Evolutionary conservation across 2,329 filamentous ascomycete species (phyloP).

Genomic region (Fusarium papillatum): DNA sequence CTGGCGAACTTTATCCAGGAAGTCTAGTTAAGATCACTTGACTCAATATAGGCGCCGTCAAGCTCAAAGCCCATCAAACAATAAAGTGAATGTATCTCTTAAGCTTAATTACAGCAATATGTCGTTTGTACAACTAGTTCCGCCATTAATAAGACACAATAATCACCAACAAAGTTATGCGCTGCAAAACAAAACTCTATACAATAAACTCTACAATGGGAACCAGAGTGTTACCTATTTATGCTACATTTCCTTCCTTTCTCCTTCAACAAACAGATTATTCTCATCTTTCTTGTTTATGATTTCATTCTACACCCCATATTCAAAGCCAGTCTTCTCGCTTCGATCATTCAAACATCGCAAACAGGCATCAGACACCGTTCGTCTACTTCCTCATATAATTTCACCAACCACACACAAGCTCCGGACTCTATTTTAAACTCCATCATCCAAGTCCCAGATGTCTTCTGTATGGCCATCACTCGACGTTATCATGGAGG

Average conservation of each 20-base stretch:
- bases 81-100: not conserved
- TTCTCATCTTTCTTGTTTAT: not conserved
- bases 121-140: not conserved
- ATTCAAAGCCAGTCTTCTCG: not conserved
- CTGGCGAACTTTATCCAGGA: not conserved
- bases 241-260: not conserved
- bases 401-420: not conserved
- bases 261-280: not conserved
- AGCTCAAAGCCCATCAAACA: not conserved
- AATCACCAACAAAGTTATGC: not conserved
- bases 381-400: not conserved
- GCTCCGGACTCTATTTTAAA: not conserved
- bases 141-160: not conserved
- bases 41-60: not conserved
- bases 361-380: not conserved
- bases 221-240: not conserved
- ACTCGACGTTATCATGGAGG: not conserved
- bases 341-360: not conserved
- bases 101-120: not conserved
- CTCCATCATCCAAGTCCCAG: not conserved
- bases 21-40: not conserved
- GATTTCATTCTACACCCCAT: not conserved
- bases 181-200: not conserved
- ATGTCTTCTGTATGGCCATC: not conserved
- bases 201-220: not conserved